phyloP scores from a whole-genome alignment of 202 grass and related monocot species.

The Panicum hallii region DNA sequence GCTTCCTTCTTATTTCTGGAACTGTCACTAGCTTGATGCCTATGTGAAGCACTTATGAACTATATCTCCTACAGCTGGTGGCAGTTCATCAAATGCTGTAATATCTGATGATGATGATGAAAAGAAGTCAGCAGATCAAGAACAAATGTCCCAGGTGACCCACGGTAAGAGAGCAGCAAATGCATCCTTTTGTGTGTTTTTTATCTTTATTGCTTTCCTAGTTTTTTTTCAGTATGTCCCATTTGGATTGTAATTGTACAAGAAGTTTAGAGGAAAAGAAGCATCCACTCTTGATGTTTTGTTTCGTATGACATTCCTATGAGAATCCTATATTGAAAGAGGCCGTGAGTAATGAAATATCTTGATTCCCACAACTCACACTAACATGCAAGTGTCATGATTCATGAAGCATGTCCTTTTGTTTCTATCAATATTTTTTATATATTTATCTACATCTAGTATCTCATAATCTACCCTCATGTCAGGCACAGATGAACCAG shows the following conservation, averaged over 20 bases:
- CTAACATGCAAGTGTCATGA: conserved; percentile 8
- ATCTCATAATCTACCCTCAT: conserved; percentile 1
- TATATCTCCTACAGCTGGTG: conserved; percentile 50
- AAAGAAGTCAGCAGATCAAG: conserved; percentile 26
- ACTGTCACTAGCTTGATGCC: not conserved
- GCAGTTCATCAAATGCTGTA: conserved; percentile 47
- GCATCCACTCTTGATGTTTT: conserved; percentile 24
- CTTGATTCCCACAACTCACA: conserved; percentile 5
- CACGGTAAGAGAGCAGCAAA: not conserved
- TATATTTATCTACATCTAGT: not conserved
- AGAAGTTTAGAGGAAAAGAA: conserved; percentile 2
- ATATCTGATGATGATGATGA: conserved; percentile 50
- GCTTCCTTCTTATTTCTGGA: conserved; percentile 13
- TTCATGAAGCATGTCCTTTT: not conserved
- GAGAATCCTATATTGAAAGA: not conserved
- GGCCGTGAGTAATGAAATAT: conserved; percentile 12
- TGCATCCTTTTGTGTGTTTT: not conserved
- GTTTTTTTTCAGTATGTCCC: not conserved
- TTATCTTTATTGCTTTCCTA: not conserved
- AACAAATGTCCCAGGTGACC: conserved; percentile 36
- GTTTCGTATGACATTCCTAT: not conserved
- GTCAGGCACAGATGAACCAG: conserved; percentile 27
- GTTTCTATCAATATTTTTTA: not conserved
- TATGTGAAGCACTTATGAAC: not conserved
- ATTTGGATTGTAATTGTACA: not conserved